Evolutionary conservation across 768 basidiomycete species (phyloP), one percentile per base, ranked within the genome.

Genomic region (Phanerochaete carnosa): DNA sequence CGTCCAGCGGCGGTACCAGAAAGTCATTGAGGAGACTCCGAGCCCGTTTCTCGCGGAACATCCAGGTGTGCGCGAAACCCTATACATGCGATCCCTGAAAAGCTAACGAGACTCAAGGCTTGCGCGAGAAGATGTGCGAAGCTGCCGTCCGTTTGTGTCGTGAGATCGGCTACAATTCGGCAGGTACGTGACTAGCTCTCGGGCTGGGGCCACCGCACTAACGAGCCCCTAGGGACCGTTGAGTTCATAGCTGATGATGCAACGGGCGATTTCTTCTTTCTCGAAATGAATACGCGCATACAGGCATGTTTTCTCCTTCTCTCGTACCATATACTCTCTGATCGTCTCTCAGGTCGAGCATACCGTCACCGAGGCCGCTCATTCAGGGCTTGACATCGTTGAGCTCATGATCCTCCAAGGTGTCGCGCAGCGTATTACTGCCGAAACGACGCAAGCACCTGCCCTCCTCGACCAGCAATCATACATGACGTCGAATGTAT

Each of bases 261-360:
- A 0, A 81, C 81, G 0, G 79, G 76, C 0, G 65, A 75, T 1
- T 88, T 86, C 72, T 88, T 78, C 73, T 90, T 89, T 61, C 75
- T 90, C 13, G 88, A 90, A 69, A 84, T 89, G 82, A 89, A 90
- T 62, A 85, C 85, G 0, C 78, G 87, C 9, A 80, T 88, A 47
- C 85, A 87, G 67, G 84, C 78, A 55, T 55, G 66, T 43, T n/a
- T 29, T 11, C 50, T 51, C 39, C 29, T 37, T n/a, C 3, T 25
- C 25, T 4, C 8, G 1, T 28, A 62, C 55, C 30, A 62, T 62
- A 35, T 62, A 49, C 57, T 54, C 25, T 23, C 12, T 55, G 9
- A 11, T 33, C 1, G 19, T 61, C 5, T 43, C 23, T 23, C 65
- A 87, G 78, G 86, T 89, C 19, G 88, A 89, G 70, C 88, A 90